Base-by-base conservation (phyloP, 352 stramenopile species). In the Phytophthora capsici region DNA sequence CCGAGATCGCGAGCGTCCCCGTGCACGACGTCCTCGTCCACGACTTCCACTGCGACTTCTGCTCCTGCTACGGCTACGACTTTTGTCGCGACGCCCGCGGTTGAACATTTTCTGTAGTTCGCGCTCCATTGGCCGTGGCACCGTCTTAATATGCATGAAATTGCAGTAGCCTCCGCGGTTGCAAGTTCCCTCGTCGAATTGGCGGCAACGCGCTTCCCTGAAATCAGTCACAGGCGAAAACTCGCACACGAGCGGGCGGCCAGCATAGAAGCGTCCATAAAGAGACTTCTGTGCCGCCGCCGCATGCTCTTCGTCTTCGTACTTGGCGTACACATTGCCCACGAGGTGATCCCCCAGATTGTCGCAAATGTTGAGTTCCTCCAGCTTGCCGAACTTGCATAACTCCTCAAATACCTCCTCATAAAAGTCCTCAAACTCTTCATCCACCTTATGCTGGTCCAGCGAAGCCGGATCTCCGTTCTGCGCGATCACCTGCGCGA, bases 271-370 rank as follows among this genome's bases (percentile, higher is more conserved):
- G 12, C 98, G 84, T 0, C 97, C 97, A 59, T 99, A 98, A 17
- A 99, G 88, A 12, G 89, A 84, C 66, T 99, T 98, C 30, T 99
- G 86, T 3, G 97, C 96, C 43, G 98, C 96, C 14, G 95, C 90
- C 0, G 98, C 97, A 57, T 99, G 91, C 75, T 99, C 97, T 78
- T 99, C 98, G 55, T 99, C 97, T 23, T 91, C 89, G 66, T 98
- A 99, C 77, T 99, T 99, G 52, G 96, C 93, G 75, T 99, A 99
- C 30, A 99, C 97, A 73, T 99, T 99, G 45, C 98, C 98, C n/a
- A 99, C 91, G 77, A 99, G 97, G 77, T 99, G 98, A 78, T 99
- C 98, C 26, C 97, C 96, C 12, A 99, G 72, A 75, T 99, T 99
- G 75, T 99, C 98, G 75, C 96, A 99, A 37, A 99, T 98, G 69